These are phyloP conservation scores for Penicillium sp. DNA, from an alignment of 2,329 filamentous ascomycete genomes.

Conservation along the genomic window DNA sequence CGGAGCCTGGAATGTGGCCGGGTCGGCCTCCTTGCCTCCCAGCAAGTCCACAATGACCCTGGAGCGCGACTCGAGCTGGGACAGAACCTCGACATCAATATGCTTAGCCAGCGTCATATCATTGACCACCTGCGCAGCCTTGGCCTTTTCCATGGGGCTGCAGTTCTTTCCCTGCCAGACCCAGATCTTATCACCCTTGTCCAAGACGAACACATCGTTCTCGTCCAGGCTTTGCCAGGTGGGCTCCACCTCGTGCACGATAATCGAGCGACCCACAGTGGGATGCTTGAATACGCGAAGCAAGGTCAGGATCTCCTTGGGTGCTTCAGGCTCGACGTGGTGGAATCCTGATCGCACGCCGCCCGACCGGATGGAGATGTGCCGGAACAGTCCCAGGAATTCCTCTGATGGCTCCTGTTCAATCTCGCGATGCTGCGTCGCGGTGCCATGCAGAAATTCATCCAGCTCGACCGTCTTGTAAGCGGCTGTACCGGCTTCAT, in stretches of 20 bases:
- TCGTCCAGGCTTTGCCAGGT: slow-evolving; percentile 56
- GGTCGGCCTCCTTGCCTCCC: slow-evolving; percentile 41
- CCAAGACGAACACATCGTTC: slow-evolving; percentile 56
- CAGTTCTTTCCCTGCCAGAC: slow-evolving; percentile 60
- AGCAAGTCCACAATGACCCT: slow-evolving; percentile 51
- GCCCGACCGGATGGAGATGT: slow-evolving; percentile 51
- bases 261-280: slow-evolving; percentile 41
- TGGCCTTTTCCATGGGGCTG: slow-evolving; percentile 61
- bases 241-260: slow-evolving; percentile 58
- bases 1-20: slow-evolving; percentile 35
- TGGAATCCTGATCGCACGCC: slow-evolving; percentile 56
- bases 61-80: slow-evolving; percentile 47
- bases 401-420: slow-evolving; percentile 52
- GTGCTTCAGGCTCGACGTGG: slow-evolving; percentile 49
- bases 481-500: slow-evolving; percentile 60
- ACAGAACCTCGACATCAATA: slow-evolving; percentile 56
- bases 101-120: slow-evolving; percentile 50
- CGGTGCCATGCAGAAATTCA: slow-evolving; percentile 54
- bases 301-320: slow-evolving; percentile 45
- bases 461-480: slow-evolving; percentile 64
- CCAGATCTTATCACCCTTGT: slow-evolving; percentile 56
- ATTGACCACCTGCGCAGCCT: slow-evolving; percentile 58
- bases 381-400: slow-evolving; percentile 54
- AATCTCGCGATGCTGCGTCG: slow-evolving; percentile 58
- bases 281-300: slow-evolving; percentile 57